These are phyloP conservation scores for Neurospora sp. DNA, from an alignment of 495 filamentous ascomycete species.

Conservation along the genomic window DNA sequence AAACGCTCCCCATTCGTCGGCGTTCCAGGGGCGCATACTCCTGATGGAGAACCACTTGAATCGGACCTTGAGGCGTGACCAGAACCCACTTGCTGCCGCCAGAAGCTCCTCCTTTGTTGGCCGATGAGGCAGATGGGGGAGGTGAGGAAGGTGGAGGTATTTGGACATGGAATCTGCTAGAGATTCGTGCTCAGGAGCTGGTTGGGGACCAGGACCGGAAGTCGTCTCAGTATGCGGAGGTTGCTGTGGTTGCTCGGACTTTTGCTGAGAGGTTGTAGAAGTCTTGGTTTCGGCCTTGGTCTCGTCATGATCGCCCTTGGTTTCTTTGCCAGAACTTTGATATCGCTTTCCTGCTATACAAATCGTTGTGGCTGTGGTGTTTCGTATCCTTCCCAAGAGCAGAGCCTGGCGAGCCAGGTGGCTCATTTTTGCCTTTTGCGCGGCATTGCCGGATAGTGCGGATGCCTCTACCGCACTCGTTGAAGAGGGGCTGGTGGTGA, in stretches of 20 bases:
- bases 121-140: conserved; percentile 62
- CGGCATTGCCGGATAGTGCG: conserved; percentile 19
- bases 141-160: conserved; percentile 53
- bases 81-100: conserved; percentile 84
- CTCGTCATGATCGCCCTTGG: conserved; percentile 19
- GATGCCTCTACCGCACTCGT: conserved; percentile 29
- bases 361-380: conserved; percentile 6
- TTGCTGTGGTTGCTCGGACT: conserved; percentile 5
- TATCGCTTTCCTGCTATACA: conserved; percentile 16
- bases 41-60: conserved; percentile 98
- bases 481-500: conserved; percentile 29
- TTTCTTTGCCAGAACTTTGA: conserved; percentile 6
- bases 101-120: conserved; percentile 91
- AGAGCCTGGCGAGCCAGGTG: conserved; percentile 31
- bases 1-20: conserved; percentile 89
- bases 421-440: conserved; percentile 26
- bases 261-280: conserved; percentile 8
- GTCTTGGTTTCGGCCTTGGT: conserved; percentile 6
- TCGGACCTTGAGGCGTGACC: conserved; percentile 79
- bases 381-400: conserved; percentile 4
- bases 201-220: conserved; percentile 4
- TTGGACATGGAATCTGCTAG: conserved; percentile 34
- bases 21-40: conserved; percentile 89
- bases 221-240: conserved; percentile 3
- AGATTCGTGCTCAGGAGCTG: conserved; percentile 19